These are phyloP conservation scores for Quercus ilex DNA, from an alignment of 306 rosid genomes.

Conservation along the genomic window DNA sequence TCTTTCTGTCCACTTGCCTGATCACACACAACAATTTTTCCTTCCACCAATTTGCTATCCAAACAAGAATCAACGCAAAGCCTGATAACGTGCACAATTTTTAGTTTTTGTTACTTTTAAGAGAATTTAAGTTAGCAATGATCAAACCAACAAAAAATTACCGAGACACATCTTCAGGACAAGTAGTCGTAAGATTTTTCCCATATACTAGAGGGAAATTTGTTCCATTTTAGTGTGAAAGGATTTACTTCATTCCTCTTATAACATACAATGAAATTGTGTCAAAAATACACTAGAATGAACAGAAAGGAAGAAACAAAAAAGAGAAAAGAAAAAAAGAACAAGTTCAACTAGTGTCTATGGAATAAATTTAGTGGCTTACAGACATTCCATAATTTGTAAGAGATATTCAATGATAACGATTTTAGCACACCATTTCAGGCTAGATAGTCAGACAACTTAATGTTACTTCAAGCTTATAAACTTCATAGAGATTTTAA, in stretches of 20 bases:
- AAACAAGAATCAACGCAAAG: neutral
- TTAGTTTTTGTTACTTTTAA: neutral
- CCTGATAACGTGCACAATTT: neutral
- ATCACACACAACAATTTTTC: constrained; percentile 34
- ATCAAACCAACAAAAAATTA: neutral
- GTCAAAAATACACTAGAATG: no score
- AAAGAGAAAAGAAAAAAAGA: no score
- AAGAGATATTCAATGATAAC: no score
- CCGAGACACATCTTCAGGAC: neutral
- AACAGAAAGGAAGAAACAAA: no score
- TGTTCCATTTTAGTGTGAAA: no score
- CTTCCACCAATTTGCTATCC: constrained; percentile 17
- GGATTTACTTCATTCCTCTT: neutral
- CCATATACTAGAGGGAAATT: neutral
- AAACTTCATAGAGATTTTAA: no score
- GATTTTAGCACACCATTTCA: no score
- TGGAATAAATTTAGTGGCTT: no score
- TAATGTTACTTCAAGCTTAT: no score
- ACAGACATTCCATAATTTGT: no score
- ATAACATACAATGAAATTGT: neutral
- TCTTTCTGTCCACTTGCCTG: neutral
- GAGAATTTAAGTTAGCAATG: neutral
- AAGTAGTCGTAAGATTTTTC: neutral
- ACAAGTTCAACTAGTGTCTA: no score
- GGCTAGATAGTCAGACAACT: no score